Conservation (phyloP, 768 basidiomycete genomes). For the Collybia mongolica region DNA sequence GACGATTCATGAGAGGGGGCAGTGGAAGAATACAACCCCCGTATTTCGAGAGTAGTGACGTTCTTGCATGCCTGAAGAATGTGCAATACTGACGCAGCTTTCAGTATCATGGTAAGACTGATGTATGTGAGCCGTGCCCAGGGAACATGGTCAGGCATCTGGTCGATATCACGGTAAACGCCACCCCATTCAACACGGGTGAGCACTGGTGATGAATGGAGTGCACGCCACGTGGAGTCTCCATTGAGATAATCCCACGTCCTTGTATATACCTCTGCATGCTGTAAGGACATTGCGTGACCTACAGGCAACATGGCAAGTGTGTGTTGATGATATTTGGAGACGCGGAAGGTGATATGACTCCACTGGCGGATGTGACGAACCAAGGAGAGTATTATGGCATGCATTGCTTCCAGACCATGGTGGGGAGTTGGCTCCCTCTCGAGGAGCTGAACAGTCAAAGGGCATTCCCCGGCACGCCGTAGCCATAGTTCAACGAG, state of each 20-base stretch:
- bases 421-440: background rate
- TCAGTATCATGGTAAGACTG: background rate
- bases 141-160: background rate
- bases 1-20: background rate
- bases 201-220: conserved; percentile 2
- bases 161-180: background rate
- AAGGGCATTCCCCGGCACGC: conserved; percentile 9
- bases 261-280: background rate
- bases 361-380: background rate
- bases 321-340: background rate
- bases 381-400: background rate
- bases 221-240: background rate
- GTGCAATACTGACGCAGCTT: background rate
- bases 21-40: background rate
- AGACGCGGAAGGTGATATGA: background rate
- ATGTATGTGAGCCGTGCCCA: conserved; percentile 6
- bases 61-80: background rate
- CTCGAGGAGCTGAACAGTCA: background rate
- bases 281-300: background rate
- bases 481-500: conserved; percentile 11
- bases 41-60: background rate
- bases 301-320: background rate
- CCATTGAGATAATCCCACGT: background rate
- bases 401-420: background rate
- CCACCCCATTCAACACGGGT: background rate